Conservation (phyloP, 192 early-diverging fungal species). For the Backusella luteola region DNA sequence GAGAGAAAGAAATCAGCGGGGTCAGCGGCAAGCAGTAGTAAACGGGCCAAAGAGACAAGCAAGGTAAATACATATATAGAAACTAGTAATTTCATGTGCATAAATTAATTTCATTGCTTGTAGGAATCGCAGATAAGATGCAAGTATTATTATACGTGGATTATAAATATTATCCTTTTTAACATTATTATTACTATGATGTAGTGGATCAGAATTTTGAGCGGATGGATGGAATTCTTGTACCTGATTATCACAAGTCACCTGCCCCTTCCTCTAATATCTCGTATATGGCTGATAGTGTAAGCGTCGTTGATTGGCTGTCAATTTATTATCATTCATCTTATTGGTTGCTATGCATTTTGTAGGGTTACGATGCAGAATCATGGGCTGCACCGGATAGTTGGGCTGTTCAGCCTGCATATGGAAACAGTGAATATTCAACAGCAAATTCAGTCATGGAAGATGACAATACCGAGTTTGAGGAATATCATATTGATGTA, state of each 20-base stretch:
- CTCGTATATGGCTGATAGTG: slow-evolving; percentile 12
- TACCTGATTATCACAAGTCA: slow-evolving; percentile 25
- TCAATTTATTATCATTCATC: background rate
- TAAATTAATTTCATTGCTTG: background rate
- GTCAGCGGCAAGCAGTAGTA: background rate
- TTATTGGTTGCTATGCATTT: background rate
- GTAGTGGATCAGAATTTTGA: slow-evolving; percentile 43
- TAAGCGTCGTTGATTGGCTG: background rate
- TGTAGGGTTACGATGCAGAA: slow-evolving; percentile 9
- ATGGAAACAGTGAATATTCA: background rate
- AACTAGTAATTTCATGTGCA: background rate
- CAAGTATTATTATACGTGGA: background rate
- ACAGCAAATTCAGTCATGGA: slow-evolving; percentile 36
- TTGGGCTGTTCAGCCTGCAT: slow-evolving; percentile 61
- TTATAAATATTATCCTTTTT: background rate
- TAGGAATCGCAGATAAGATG: background rate
- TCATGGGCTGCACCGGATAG: slow-evolving; percentile 67
- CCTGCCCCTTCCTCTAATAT: background rate
- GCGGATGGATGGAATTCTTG: slow-evolving; percentile 49
- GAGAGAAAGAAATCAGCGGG: slow-evolving; percentile 17
- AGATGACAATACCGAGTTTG: slow-evolving; percentile 26
- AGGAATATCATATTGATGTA: slow-evolving; percentile 30
- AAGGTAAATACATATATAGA: background rate
- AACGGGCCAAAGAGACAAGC: background rate
- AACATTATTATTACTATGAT: background rate